Evolutionary conservation across 2,329 filamentous ascomycete genomes (phyloP).

Genomic region (Penicillium sp.): DNA sequence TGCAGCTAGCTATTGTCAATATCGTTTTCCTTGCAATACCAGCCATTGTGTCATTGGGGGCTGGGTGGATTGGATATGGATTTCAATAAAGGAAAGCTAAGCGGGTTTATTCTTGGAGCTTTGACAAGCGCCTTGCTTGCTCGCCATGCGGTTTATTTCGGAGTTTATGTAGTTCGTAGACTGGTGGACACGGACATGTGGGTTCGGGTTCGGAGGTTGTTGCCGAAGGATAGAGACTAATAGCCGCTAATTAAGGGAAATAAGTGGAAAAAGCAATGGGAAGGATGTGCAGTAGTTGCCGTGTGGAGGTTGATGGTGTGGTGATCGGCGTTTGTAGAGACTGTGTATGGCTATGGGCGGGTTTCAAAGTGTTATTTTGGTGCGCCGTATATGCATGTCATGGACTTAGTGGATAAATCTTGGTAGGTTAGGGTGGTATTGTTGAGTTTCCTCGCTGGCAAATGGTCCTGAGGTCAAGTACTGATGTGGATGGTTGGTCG

Average conservation of each 20-base stretch:
- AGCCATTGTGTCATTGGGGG: conserved; percentile 1
- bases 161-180: background rate
- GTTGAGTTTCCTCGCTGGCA: background rate
- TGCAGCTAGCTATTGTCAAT: background rate
- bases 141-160: conserved; percentile 2
- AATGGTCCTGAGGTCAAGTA: too few relatives aligned
- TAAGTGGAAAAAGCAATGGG: background rate
- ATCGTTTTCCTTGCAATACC: background rate
- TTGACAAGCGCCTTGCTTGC: conserved; percentile 4
- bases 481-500: too few relatives aligned
- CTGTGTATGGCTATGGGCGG: background rate
- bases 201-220: background rate
- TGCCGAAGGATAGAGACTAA: background rate
- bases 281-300: background rate
- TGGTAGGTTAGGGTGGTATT: background rate
- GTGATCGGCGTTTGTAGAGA: background rate
- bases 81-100: background rate
- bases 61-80: background rate
- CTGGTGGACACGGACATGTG: background rate
- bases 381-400: too few relatives aligned
- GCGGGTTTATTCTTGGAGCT: background rate
- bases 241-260: background rate
- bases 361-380: background rate
- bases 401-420: background rate
- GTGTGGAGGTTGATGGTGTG: background rate